Evolutionary conservation across 352 stramenopile genomes (phyloP).

Genomic region (Phytophthora multivora): DNA sequence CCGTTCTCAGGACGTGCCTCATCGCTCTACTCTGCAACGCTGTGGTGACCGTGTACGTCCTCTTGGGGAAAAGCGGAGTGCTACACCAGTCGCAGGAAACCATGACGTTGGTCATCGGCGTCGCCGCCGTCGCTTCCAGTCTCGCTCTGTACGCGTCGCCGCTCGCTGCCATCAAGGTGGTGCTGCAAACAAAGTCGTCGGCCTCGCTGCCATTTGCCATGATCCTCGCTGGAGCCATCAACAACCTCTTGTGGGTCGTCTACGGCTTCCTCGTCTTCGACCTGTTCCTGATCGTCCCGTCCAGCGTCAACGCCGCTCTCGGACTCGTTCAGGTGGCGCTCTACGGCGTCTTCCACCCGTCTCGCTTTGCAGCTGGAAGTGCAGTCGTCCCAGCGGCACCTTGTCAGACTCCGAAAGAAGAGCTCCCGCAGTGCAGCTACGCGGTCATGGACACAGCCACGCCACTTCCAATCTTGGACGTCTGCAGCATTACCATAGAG

Average conservation of each 20-base stretch:
- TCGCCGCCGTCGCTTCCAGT: slow-evolving; percentile 57
- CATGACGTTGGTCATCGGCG: slow-evolving; percentile 41
- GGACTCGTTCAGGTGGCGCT: slow-evolving; percentile 60
- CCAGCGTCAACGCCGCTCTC: slow-evolving; percentile 50
- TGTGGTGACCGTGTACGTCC: slow-evolving; percentile 51
- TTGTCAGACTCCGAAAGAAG: slow-evolving; percentile 27
- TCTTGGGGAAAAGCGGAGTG: slow-evolving; percentile 40
- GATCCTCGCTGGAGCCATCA: slow-evolving; percentile 61
- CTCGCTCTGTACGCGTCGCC: slow-evolving; percentile 71
- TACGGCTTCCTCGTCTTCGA: slow-evolving; percentile 64
- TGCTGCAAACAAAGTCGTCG: slow-evolving; percentile 57
- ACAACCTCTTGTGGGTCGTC: slow-evolving; percentile 79
- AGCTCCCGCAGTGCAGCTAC: slow-evolving; percentile 25
- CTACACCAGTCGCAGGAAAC: slow-evolving; percentile 35
- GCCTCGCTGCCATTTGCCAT: slow-evolving; percentile 67
- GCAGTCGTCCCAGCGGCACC: slow-evolving; percentile 10
- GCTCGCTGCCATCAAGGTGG: slow-evolving; percentile 57
- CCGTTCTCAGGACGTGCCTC: slow-evolving; percentile 39
- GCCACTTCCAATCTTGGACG: slow-evolving; percentile 19
- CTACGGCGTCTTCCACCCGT: slow-evolving; percentile 62
- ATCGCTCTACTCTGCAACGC: slow-evolving; percentile 48
- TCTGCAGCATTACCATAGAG: slow-evolving; percentile 43
- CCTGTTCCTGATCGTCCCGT: slow-evolving; percentile 61
- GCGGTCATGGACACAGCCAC: slow-evolving; percentile 23
- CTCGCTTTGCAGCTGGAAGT: slow-evolving; percentile 20